A percentile compares a stretch with the other conserved stretches of the same genome.
phyloP scores from a whole-genome alignment of 345 rosid species.

The Draba incana region DNA sequence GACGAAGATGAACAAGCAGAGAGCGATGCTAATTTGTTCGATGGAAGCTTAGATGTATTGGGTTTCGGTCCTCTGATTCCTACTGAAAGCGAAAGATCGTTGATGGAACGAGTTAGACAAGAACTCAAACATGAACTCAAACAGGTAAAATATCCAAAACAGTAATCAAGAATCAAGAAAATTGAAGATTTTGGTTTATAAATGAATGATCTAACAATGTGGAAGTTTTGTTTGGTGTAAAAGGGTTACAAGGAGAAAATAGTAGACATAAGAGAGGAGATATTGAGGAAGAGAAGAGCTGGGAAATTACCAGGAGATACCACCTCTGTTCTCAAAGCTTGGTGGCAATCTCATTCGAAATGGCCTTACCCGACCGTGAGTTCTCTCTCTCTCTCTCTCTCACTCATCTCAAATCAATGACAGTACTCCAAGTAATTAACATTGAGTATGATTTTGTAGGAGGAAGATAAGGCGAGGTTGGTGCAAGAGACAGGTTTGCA shows the following conservation, averaged over 20 bases:
- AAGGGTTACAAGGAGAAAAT: conserved; percentile 98
- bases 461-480: conserved; percentile 95
- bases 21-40: conserved; percentile 80
- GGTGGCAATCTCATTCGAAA: conserved; percentile 99
- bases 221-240: conserved; percentile 18
- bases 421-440: neutral
- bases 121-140: conserved; percentile 94
- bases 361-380: conserved; percentile 99
- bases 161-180: neutral
- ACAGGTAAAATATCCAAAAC: conserved; percentile 47
- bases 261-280: conserved; percentile 94
- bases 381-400: conserved; percentile 20
- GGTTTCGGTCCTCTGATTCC: conserved; percentile 97
- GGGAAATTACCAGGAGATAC: conserved; percentile 99
- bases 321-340: conserved; percentile 79
- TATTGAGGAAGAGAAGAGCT: conserved; percentile 94
- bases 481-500: conserved; percentile 98
- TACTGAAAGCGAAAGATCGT: conserved; percentile 94
- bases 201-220: conserved; percentile 26
- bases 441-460: conserved; percentile 49
- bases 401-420: neutral
- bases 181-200: neutral
- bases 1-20: conserved; percentile 96
- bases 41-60: conserved; percentile 76
- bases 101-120: conserved; percentile 97